phyloP scores from a whole-genome alignment of 208 protist genomes.

The Leishmania major region DNA sequence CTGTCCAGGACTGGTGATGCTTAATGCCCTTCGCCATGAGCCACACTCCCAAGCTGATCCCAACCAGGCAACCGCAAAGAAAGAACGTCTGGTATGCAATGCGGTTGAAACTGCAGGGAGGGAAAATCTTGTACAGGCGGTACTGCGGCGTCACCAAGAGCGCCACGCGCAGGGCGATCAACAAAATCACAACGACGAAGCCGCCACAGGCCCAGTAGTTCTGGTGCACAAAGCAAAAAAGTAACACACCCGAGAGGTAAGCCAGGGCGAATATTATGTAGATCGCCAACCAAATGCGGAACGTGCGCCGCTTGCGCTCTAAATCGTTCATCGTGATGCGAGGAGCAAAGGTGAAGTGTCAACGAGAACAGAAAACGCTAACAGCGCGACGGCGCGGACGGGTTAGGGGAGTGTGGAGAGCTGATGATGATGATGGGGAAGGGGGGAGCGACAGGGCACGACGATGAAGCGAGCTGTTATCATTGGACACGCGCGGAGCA shows the following conservation, averaged over 20 bases:
- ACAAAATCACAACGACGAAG: conserved; percentile 45
- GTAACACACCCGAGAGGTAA: conserved; percentile 45
- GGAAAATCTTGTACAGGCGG: conserved; percentile 48
- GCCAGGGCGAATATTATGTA: conserved; percentile 52
- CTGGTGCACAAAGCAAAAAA: conserved; percentile 53
- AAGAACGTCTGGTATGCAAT: conserved; percentile 48
- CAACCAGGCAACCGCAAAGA: conserved; percentile 31
- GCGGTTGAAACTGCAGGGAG: conserved; percentile 40
- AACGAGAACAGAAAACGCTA: not conserved
- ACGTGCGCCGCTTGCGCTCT: conserved; percentile 9
- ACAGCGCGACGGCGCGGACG: not conserved
- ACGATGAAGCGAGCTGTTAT: not conserved
- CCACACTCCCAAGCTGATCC: conserved; percentile 60
- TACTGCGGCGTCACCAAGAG: conserved; percentile 40
- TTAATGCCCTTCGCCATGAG: conserved; percentile 56
- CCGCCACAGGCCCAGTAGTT: conserved; percentile 75
- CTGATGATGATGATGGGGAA: not conserved
- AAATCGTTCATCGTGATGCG: conserved; percentile 13
- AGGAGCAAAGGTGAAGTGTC: not conserved
- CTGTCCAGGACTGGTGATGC: conserved; percentile 55
- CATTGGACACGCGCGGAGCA: not conserved
- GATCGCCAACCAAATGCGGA: conserved; percentile 26
- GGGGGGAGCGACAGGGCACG: not conserved
- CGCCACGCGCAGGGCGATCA: conserved; percentile 48
- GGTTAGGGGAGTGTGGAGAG: not conserved